phyloP scores from a whole-genome alignment of 192 early-diverging fungal species.

The Linnemannia elongata region DNA sequence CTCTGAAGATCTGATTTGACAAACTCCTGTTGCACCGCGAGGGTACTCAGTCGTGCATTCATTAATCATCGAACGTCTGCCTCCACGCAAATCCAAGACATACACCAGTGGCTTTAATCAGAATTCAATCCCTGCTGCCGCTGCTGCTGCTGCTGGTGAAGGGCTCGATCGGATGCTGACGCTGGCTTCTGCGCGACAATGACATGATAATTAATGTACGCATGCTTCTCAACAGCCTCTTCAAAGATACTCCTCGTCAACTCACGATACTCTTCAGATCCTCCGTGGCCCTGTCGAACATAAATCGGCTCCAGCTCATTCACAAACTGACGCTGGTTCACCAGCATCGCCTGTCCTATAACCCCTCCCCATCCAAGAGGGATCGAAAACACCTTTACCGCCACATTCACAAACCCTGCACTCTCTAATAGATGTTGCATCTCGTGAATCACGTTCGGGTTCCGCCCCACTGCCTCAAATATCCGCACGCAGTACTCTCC shows the following conservation, averaged over 20 bases:
- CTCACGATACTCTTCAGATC: slow-evolving; percentile 25
- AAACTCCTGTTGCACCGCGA: not conserved
- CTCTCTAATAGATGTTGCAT: slow-evolving; percentile 28
- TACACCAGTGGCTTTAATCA: not conserved
- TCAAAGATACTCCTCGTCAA: slow-evolving; percentile 41
- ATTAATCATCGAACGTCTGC: not conserved
- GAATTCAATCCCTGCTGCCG: slow-evolving; percentile 12
- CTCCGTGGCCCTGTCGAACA: slow-evolving; percentile 36
- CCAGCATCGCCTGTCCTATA: slow-evolving; percentile 42
- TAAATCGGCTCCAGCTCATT: slow-evolving; percentile 48
- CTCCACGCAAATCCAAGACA: no score
- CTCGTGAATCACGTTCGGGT: slow-evolving; percentile 49
- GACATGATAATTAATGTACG: slow-evolving; percentile 41
- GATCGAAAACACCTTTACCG: slow-evolving; percentile 37
- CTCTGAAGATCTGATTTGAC: not conserved
- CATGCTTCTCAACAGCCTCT: slow-evolving; percentile 32
- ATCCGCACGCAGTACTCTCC: slow-evolving; percentile 42
- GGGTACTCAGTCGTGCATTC: not conserved
- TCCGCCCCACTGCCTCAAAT: slow-evolving; percentile 46
- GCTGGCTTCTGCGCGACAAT: slow-evolving; percentile 32
- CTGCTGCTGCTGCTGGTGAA: slow-evolving; percentile 26
- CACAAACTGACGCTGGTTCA: slow-evolving; percentile 37
- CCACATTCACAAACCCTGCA: slow-evolving; percentile 38
- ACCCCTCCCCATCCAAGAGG: slow-evolving; percentile 46
- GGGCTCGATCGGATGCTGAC: not conserved